Percentiles rank a stretch among this genome's conserved stretches.
Evolutionary conservation across 2,329 filamentous ascomycete species (phyloP).

Genomic region (Penicillium sp.): DNA sequence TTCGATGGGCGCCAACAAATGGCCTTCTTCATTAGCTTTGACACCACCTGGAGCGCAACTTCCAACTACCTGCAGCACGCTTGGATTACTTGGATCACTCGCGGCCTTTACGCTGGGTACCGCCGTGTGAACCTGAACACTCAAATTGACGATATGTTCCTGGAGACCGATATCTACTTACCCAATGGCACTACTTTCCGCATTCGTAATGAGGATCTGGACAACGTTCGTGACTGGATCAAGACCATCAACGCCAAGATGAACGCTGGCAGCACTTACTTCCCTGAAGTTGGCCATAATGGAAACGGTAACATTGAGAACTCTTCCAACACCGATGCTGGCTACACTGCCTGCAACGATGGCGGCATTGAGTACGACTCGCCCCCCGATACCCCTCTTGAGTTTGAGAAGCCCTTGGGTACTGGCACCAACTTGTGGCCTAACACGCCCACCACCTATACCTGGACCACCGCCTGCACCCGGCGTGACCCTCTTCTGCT

Average conservation of each 20-base stretch:
- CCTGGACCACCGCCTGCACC: conserved; percentile 54
- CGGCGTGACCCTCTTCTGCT: conserved; percentile 52
- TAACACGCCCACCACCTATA: conserved; percentile 45
- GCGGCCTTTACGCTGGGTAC: conserved; percentile 59
- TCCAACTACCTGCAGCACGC: conserved; percentile 63
- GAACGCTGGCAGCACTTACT: conserved; percentile 54
- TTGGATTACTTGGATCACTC: conserved; percentile 64
- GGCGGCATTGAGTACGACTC: conserved; percentile 50
- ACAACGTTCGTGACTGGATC: conserved; percentile 47
- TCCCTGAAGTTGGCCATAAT: conserved; percentile 58
- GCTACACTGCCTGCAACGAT: conserved; percentile 30
- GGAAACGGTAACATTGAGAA: conserved; percentile 55
- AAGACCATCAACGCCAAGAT: conserved; percentile 49
- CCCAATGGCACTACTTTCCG: conserved; percentile 54
- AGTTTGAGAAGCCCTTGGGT: conserved; percentile 55
- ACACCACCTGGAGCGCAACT: conserved; percentile 54
- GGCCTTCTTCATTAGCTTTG: conserved; percentile 61
- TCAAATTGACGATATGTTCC: conserved; percentile 65
- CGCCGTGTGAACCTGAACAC: conserved; percentile 57
- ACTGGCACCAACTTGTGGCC: conserved; percentile 56
- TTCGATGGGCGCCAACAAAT: conserved; percentile 61
- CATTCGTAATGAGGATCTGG: conserved; percentile 50
- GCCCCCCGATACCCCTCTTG: conserved; percentile 49
- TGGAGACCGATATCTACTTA: conserved; percentile 54
- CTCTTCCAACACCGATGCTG: conserved; percentile 26